Conservation (phyloP, 208 protist species). For the Crithidia acanthocephali region DNA sequence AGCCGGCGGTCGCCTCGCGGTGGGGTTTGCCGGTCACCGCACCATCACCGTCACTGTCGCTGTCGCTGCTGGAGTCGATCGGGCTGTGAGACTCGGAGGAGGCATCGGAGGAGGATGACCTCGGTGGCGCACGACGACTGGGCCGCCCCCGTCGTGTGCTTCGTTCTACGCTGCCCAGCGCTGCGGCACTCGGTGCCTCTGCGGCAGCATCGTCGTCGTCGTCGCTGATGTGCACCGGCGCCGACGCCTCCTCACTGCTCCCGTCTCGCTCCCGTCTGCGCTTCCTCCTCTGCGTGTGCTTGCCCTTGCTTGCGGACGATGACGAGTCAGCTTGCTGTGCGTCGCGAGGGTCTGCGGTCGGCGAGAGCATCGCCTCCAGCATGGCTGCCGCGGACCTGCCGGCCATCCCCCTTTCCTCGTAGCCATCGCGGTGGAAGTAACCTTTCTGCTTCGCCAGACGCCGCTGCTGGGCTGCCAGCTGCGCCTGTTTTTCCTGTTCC, state of each 20-base stretch:
- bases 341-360: not conserved
- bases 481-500: constrained; percentile 46
- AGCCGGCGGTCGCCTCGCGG: constrained; percentile 18
- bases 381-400: constrained; percentile 19
- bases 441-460: constrained; percentile 51
- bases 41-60: constrained; percentile 18
- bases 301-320: not conserved
- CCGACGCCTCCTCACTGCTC: constrained; percentile 5
- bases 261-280: not conserved
- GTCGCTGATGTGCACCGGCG: not conserved
- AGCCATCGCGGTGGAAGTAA: constrained; percentile 64
- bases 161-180: not conserved
- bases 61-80: not conserved
- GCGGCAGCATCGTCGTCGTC: not conserved
- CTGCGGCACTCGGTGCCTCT: not conserved
- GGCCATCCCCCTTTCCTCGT: constrained; percentile 2
- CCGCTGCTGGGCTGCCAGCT: constrained; percentile 40
- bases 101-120: not conserved
- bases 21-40: not conserved
- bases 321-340: not conserved
- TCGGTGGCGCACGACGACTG: not conserved
- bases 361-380: constrained; percentile 31
- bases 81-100: not conserved
- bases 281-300: not conserved
- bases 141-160: not conserved